Percentiles rank a stretch among this genome's conserved stretches.
These are phyloP conservation scores for Pochonia chlamydosporia DNA, from an alignment of 2,329 filamentous ascomycete genomes.

Conservation along the genomic window DNA sequence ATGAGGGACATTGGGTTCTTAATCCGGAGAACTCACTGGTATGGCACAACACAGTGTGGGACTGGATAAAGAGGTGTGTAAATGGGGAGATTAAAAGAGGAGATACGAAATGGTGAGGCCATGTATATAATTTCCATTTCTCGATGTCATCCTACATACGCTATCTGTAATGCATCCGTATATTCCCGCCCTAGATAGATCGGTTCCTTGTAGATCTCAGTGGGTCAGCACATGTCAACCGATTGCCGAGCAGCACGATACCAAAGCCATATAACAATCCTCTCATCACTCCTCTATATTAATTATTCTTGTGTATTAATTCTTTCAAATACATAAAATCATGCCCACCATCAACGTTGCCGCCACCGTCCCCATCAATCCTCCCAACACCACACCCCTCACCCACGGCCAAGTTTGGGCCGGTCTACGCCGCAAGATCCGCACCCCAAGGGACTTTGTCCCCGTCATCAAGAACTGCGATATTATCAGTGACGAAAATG, in stretches of 20 bases:
- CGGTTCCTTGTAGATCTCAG: too few species aligned
- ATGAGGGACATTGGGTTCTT: slow-evolving; percentile 67
- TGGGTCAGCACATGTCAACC: too few species aligned
- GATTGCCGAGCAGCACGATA: too few species aligned
- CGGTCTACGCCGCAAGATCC: slow-evolving; percentile 22
- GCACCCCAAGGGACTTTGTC: slow-evolving; percentile 22
- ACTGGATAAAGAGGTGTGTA: slow-evolving; percentile 56
- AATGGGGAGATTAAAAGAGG: slow-evolving; percentile 15
- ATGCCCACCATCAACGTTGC: slow-evolving; percentile 10
- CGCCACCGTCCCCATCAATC: slow-evolving; percentile 25
- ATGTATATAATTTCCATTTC: too few species aligned
- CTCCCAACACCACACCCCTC: slow-evolving; percentile 15
- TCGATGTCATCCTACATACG: too few species aligned
- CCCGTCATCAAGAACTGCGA: slow-evolving; percentile 12
- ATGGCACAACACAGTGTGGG: slow-evolving; percentile 63
- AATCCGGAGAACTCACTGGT: slow-evolving; percentile 63
- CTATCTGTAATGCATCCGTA: too few species aligned
- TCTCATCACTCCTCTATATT: too few species aligned
- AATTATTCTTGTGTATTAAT: too few species aligned
- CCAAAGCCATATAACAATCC: too few species aligned
- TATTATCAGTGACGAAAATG: slow-evolving; percentile 1
- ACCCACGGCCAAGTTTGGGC: slow-evolving; percentile 19
- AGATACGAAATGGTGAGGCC: slow-evolving; percentile 17
- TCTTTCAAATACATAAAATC: background rate
- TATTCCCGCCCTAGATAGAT: too few species aligned